phyloP scores from a whole-genome alignment of 257 asterid genomes.

The Rauvolfia tetraphylla region DNA sequence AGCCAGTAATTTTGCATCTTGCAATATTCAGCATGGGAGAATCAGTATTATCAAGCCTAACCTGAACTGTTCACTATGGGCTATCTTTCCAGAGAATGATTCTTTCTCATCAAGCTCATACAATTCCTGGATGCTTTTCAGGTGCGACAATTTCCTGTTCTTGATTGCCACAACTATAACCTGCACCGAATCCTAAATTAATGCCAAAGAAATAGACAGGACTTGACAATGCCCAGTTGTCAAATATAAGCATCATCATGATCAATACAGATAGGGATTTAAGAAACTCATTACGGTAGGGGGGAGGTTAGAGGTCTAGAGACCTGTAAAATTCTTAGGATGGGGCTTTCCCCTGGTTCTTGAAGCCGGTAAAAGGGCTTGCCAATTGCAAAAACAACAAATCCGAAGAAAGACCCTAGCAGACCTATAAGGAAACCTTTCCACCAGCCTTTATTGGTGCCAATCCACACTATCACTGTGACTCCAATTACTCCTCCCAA shows the following conservation, averaged over 20 bases:
- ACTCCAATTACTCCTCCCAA: conserved; percentile 59
- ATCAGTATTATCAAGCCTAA: conserved; percentile 19
- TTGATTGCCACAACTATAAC: conserved; percentile 56
- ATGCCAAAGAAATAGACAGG: not conserved
- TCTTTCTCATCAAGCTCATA: conserved; percentile 65
- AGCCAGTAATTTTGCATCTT: not conserved
- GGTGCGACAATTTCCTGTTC: conserved; percentile 41
- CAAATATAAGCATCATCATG: no score
- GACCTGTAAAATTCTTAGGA: conserved; percentile 56
- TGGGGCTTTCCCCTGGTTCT: conserved; percentile 61
- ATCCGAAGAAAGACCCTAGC: conserved; percentile 35
- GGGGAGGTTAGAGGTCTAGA: not conserved
- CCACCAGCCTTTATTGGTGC: conserved; percentile 75
- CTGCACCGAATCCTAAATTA: conserved; percentile 21
- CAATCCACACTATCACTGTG: conserved; percentile 65
- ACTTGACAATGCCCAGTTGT: not conserved
- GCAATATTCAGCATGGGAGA: not conserved
- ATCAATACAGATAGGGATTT: no score
- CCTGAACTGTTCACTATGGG: conserved; percentile 75
- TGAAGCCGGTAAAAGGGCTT: conserved; percentile 60
- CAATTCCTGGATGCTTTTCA: conserved; percentile 46
- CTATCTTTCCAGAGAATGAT: conserved; percentile 35
- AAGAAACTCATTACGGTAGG: no score
- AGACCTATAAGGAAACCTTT: conserved; percentile 61
- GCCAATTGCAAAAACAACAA: conserved; percentile 40